Conservation (phyloP, 1,284 basidiomycete genomes). For the Peniophora sp. region DNA sequence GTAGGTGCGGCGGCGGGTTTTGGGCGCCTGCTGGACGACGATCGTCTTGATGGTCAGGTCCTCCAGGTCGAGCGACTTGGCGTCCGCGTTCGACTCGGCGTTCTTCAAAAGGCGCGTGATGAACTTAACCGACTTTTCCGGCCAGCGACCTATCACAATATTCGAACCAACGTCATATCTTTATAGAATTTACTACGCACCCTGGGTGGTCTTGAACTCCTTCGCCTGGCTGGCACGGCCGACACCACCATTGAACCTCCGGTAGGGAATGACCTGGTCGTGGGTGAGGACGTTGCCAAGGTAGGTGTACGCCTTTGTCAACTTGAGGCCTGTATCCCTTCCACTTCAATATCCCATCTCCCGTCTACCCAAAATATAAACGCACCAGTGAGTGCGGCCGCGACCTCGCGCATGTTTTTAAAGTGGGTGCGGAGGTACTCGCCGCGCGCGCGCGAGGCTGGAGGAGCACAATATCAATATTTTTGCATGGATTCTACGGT, state of each 20-base stretch:
- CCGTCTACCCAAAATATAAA: constrained; percentile 6
- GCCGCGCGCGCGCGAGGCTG: constrained; percentile 87
- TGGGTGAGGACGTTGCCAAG: constrained; percentile 93
- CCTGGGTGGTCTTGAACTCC: constrained; percentile 95
- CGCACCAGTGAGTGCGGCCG: constrained; percentile 78
- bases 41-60: constrained; percentile 96
- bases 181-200: constrained; percentile 35
- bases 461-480: constrained; percentile 13
- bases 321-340: constrained; percentile 69
- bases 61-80: constrained; percentile 92
- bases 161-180: neutral
- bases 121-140: constrained; percentile 98
- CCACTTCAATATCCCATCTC: constrained; percentile 3
- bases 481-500: constrained; percentile 1
- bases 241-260: constrained; percentile 94
- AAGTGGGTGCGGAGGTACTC: constrained; percentile 99
- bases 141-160: constrained; percentile 83
- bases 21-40: constrained; percentile 97
- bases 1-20: constrained; percentile 99
- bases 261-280: constrained; percentile 97
- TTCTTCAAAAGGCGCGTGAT: constrained; percentile 95
- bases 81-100: constrained; percentile 98
- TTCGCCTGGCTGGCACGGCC: constrained; percentile 97
- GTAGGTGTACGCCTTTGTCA: constrained; percentile 95
- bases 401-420: constrained; percentile 99